These are phyloP conservation scores for Dactylella cylindrospora DNA, from an alignment of 2,329 filamentous ascomycete species.

Conservation along the genomic window DNA sequence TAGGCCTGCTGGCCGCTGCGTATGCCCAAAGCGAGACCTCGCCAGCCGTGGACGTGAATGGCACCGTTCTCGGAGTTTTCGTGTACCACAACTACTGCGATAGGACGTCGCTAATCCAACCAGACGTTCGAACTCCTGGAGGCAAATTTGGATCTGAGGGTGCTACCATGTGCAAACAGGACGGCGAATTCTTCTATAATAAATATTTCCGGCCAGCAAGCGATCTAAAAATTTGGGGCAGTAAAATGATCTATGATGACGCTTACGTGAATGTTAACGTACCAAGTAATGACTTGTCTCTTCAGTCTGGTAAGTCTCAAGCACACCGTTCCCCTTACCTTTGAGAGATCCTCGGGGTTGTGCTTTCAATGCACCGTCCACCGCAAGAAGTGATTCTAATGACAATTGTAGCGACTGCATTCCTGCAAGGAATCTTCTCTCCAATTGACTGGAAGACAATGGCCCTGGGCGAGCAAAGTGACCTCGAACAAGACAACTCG, in stretches of 20 bases:
- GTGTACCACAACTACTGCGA: conserved; percentile 40
- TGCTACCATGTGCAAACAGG: conserved; percentile 26
- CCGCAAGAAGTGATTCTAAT: not conserved
- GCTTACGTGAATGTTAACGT: conserved; percentile 25
- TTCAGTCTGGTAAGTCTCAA: conserved; percentile 32
- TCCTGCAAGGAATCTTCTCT: conserved; percentile 34
- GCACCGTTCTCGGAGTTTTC: conserved; percentile 27
- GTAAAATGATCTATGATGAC: conserved; percentile 25
- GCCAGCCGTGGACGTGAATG: conserved; percentile 13
- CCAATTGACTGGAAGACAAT: conserved; percentile 14
- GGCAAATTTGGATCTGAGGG: conserved; percentile 19
- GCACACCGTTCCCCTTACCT: not conserved
- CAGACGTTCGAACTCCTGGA: conserved; percentile 7
- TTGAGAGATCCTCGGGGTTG: too few species aligned
- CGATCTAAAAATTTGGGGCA: conserved; percentile 29
- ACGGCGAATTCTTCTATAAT: conserved; percentile 30
- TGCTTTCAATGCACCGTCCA: too few species aligned
- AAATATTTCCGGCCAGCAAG: conserved; percentile 24
- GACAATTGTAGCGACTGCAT: conserved; percentile 20
- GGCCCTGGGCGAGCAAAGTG: not conserved
- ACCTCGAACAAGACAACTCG: conserved; percentile 21
- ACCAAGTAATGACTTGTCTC: conserved; percentile 17
- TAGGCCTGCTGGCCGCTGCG: conserved; percentile 15
- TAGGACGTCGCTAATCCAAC: conserved; percentile 19
- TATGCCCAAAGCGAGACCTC: conserved; percentile 12